Base-by-base conservation (phyloP, 371 early-diverging fungal species). In the Mucor sp. region DNA sequence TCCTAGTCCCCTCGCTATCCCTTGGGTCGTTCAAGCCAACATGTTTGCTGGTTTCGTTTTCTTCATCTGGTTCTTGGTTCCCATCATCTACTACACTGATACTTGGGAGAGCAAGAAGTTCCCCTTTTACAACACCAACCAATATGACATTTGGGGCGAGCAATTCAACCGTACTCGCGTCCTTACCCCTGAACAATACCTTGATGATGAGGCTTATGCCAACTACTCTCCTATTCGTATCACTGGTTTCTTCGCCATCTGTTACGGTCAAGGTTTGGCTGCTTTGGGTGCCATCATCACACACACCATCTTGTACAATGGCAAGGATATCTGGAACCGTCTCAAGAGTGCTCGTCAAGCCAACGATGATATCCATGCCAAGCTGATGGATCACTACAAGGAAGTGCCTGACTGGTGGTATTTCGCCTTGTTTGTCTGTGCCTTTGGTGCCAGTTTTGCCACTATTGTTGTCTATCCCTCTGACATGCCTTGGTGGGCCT, bases 381-480 rank as follows among this genome's bases (percentile, higher is more conserved):
- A 73, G 56, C 72, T 89, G 61, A 88, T 88, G 89, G 80, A 80
- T 56, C 61, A 48, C 19, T 90, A 90, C 67, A 73, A 77, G 14
- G 87, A 87, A 62, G 90, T 91, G 7, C 91, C 91, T 11, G 78
- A 83, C 44, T 83, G 79, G 81, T 90, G 90, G 91, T 91, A 91
- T 61, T 53, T 65, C 8, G 66, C 63, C 3, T 60, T 89, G 43
- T 90, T 90, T 60, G 65, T 78, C 5, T 39, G 80, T n/a, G 67
- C 76, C 17, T 43, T 80, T 32, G 69, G 66, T 32, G 44, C 74
- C 15, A 70, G 79, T 50, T 78, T 85, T 69, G 75, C 73, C 21
- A 87, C 87, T 17, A 72, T 85, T 55, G 57, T 77, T 23, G 56
- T 75, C 43, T 82, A 78, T 48, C 81, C 87, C 1, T 76, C 82